Conservation (phyloP, 352 stramenopile genomes). For the Phytopythium aichiense region DNA sequence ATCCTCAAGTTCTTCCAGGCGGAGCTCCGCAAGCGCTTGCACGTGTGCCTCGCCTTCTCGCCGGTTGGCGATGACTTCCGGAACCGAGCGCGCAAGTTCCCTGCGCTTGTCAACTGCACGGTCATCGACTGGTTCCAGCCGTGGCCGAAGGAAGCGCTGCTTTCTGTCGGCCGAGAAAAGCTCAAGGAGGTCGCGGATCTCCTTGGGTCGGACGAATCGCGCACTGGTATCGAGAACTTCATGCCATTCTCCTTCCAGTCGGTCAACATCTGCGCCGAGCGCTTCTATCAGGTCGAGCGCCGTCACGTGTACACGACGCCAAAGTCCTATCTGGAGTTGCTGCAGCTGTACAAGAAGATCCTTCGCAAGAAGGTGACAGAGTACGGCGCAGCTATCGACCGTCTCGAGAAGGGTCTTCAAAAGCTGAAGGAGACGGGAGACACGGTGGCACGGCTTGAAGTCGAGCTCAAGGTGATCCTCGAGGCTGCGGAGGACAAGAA, state of each 20-base stretch:
- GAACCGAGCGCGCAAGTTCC: constrained; percentile 93
- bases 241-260: constrained; percentile 95
- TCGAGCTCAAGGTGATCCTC: constrained; percentile 93
- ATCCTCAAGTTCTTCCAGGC: constrained; percentile 95
- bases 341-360: constrained; percentile 94
- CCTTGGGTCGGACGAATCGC: constrained; percentile 76
- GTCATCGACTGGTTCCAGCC: constrained; percentile 96
- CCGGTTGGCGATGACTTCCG: constrained; percentile 95
- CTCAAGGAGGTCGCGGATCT: constrained; percentile 82
- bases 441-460: constrained; percentile 90
- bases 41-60: constrained; percentile 94
- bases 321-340: constrained; percentile 93
- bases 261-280: constrained; percentile 89
- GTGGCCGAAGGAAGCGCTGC: constrained; percentile 91
- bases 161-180: constrained; percentile 88
- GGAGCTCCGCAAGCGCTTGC: constrained; percentile 93
- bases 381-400: constrained; percentile 86
- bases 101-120: constrained; percentile 94
- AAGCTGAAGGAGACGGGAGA: constrained; percentile 94
- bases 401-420: constrained; percentile 89
- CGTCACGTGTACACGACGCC: constrained; percentile 94
- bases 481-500: constrained; percentile 96
- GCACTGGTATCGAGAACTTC: constrained; percentile 91
- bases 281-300: constrained; percentile 89
- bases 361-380: constrained; percentile 90